These are phyloP conservation scores for Moesziomyces parantarcticus DNA, from an alignment of 1,284 basidiomycete species.

Conservation along the genomic window DNA sequence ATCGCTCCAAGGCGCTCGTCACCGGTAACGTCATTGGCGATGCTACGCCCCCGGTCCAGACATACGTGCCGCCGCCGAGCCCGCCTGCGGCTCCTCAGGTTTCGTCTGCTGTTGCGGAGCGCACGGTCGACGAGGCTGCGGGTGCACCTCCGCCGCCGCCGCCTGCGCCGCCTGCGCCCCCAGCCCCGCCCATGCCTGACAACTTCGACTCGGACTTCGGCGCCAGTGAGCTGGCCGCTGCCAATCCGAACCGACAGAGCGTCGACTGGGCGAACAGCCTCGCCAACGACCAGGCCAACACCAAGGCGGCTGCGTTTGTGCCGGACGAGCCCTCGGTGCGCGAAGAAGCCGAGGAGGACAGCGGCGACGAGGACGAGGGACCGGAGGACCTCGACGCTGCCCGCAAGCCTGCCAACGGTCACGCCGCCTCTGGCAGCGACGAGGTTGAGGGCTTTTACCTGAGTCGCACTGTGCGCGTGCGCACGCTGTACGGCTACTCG, in stretches of 20 bases:
- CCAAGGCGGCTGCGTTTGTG: conserved; percentile 60
- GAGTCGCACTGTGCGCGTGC: conserved; percentile 73
- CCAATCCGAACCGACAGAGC: conserved; percentile 77
- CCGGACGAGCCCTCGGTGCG: conserved; percentile 73
- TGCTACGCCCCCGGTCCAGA: conserved; percentile 75
- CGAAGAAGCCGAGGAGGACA: conserved; percentile 74
- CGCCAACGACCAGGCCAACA: conserved; percentile 76
- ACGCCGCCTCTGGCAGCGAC: conserved; percentile 25
- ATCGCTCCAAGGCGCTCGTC: conserved; percentile 78
- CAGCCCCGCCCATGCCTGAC: conserved; percentile 49
- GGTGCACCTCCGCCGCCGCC: conserved; percentile 65
- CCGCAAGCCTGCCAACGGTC: conserved; percentile 20
- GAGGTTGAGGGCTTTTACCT: conserved; percentile 81
- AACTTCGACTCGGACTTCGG: conserved; percentile 55
- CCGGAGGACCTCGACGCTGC: conserved; percentile 37
- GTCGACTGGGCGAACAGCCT: conserved; percentile 91
- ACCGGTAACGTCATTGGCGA: conserved; percentile 83
- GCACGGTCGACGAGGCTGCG: conserved; percentile 6
- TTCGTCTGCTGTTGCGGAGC: conserved; percentile 50
- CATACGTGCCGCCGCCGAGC: conserved; percentile 60
- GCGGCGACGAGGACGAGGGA: conserved; percentile 57
- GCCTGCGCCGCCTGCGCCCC: conserved; percentile 65
- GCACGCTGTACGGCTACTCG: conserved; percentile 75
- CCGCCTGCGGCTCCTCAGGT: conserved; percentile 44
- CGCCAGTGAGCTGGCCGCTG: conserved; percentile 60